Conservation (phyloP, 2,329 filamentous ascomycete genomes). For the Pseudophaeomoniella oleicola region DNA sequence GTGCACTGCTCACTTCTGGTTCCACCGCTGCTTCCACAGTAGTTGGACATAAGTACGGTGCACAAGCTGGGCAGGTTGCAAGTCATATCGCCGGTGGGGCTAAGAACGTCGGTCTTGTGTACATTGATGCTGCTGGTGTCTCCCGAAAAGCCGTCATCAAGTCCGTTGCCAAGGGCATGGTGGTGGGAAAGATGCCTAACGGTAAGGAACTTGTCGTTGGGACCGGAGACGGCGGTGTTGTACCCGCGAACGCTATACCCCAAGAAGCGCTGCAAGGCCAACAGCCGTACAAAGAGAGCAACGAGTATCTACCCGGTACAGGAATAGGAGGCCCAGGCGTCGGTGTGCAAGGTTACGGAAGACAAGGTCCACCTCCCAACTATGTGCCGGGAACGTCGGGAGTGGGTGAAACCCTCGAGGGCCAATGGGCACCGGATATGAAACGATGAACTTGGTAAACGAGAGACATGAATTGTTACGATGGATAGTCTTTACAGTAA, state of each 20-base stretch:
- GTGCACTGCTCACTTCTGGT: constrained; percentile 58
- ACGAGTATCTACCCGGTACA: constrained; percentile 6
- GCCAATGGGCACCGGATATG: not conserved
- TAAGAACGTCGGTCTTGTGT: constrained; percentile 93
- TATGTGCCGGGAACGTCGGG: not conserved
- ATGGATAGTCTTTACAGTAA: no score
- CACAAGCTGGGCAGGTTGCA: constrained; percentile 68
- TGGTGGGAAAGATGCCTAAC: constrained; percentile 33
- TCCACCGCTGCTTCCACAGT: constrained; percentile 71
- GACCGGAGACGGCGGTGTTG: constrained; percentile 26
- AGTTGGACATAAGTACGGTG: constrained; percentile 77
- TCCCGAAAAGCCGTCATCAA: constrained; percentile 82
- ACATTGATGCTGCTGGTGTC: constrained; percentile 91
- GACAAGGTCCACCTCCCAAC: constrained; percentile 5
- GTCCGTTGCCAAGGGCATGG: constrained; percentile 90
- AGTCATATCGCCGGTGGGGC: constrained; percentile 66
- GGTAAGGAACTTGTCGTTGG: constrained; percentile 34
- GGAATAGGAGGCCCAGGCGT: constrained; percentile 6
- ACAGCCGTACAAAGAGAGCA: constrained; percentile 5
- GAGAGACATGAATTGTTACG: no score
- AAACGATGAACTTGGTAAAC: no score
- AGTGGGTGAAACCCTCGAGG: constrained; percentile 1
- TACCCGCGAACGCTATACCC: constrained; percentile 13
- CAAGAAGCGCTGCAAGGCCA: not conserved
- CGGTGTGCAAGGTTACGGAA: constrained; percentile 9